These are phyloP conservation scores for Phaeolepiota aurea DNA, from an alignment of 768 basidiomycete species.

Conservation along the genomic window DNA sequence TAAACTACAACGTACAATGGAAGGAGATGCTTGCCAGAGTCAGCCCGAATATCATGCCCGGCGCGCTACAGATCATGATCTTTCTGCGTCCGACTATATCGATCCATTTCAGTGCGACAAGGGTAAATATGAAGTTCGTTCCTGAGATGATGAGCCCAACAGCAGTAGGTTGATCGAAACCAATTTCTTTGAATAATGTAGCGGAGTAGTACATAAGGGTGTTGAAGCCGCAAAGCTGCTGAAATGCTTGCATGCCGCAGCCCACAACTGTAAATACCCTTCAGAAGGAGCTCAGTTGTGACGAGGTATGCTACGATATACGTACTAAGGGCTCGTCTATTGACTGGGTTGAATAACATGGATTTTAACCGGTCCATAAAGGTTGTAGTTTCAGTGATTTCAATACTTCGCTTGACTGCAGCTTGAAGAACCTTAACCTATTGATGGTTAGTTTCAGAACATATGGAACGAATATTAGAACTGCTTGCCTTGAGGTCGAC, in stretches of 20 bases:
- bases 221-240: constrained; percentile 82
- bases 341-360: constrained; percentile 46
- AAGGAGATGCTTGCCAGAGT: constrained; percentile 58
- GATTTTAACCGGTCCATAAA: constrained; percentile 46
- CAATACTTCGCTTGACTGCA: constrained; percentile 52
- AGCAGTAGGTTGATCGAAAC: constrained; percentile 76
- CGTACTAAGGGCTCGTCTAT: constrained; percentile 64
- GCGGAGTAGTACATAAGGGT: constrained; percentile 72
- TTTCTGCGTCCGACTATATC: constrained; percentile 62
- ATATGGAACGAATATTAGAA: neutral
- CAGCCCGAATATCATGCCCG: constrained; percentile 66
- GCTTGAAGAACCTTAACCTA: constrained; percentile 52
- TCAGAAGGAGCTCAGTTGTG: neutral
- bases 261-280: constrained; percentile 45
- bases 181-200: constrained; percentile 72
- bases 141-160: constrained; percentile 74
- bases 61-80: constrained; percentile 64
- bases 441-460: neutral
- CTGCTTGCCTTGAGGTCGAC: constrained; percentile 51
- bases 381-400: constrained; percentile 54
- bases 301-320: constrained; percentile 8
- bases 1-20: constrained; percentile 51
- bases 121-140: constrained; percentile 73
- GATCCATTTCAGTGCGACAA: constrained; percentile 67
- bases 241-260: constrained; percentile 76